Percentiles rank a stretch among this genome's conserved stretches.
These are phyloP conservation scores for Chytriomyces sp. DNA, from an alignment of 192 early-diverging fungal genomes.

Conservation along the genomic window DNA sequence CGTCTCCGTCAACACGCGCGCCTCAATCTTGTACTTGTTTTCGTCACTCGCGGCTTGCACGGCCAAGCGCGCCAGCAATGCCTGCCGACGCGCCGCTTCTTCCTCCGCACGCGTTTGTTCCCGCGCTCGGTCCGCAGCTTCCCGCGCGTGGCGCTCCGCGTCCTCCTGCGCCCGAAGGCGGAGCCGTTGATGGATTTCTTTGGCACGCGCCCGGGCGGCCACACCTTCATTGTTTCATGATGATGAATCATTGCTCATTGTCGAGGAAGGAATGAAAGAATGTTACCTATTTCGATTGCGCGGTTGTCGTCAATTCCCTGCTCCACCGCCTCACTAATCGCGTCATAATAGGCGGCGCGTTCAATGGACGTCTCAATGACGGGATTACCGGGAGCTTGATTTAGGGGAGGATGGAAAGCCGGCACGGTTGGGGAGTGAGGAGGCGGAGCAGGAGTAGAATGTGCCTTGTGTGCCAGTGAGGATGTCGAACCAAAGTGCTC, in stretches of 20 bases:
- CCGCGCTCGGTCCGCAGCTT: not conserved
- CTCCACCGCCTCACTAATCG: slow-evolving; percentile 7
- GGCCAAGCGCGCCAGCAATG: not conserved
- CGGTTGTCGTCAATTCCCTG: slow-evolving; percentile 13
- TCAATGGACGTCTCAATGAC: slow-evolving; percentile 6
- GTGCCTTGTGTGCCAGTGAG: too few species aligned
- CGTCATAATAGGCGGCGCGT: slow-evolving; percentile 23
- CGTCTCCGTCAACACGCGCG: not conserved
- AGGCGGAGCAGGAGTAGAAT: too few species aligned
- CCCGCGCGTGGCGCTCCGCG: not conserved
- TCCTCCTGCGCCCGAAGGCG: slow-evolving; percentile 12
- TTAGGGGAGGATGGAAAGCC: too few species aligned
- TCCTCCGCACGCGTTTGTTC: not conserved
- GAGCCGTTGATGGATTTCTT: slow-evolving; percentile 18
- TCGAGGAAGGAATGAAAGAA: not conserved
- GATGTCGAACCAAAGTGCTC: too few species aligned
- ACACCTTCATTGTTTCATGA: not conserved
- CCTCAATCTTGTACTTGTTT: not conserved
- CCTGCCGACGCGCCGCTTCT: not conserved
- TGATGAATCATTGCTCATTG: not conserved
- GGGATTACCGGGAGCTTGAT: too few species aligned
- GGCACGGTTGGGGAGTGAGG: too few species aligned
- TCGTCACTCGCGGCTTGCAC: not conserved
- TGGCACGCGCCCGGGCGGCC: slow-evolving; percentile 14
- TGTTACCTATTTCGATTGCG: slow-evolving; percentile 24